Percentiles rank a stretch among this genome's conserved stretches.
Evolutionary conservation across 331 rosid species (phyloP).

Genomic region (Dryas integrifolia): DNA sequence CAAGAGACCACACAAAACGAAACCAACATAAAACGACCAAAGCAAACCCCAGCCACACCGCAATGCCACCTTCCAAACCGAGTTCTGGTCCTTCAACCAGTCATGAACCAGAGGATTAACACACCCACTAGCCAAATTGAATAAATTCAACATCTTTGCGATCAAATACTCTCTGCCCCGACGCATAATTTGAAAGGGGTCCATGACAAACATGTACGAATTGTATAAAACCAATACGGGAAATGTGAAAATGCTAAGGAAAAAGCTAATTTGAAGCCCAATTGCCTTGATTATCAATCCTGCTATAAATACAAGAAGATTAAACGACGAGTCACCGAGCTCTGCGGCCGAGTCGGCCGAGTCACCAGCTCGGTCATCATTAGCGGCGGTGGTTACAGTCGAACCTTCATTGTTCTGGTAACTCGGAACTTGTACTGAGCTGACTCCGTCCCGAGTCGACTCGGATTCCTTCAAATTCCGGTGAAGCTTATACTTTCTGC

Average conservation of each 20-base stretch:
- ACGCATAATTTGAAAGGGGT: conserved; percentile 53
- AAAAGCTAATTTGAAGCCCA: conserved; percentile 47
- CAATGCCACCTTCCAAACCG: conserved; percentile 51
- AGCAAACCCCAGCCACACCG: conserved; percentile 66
- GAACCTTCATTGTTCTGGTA: conserved; percentile 43
- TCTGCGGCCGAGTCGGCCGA: conserved; percentile 40
- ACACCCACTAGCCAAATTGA: conserved; percentile 18
- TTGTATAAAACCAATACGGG: conserved; percentile 44
- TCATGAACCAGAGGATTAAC: conserved; percentile 33
- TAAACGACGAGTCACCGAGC: conserved; percentile 37
- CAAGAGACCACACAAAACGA: conserved; percentile 47
- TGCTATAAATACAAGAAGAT: conserved; percentile 37
- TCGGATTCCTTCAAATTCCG: conserved; percentile 32
- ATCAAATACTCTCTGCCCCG: conserved; percentile 28
- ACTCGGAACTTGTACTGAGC: conserved; percentile 24
- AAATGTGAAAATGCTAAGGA: conserved; percentile 40
- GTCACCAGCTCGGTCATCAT: conserved; percentile 24
- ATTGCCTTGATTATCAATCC: conserved; percentile 54
- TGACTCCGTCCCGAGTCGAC: conserved; percentile 19
- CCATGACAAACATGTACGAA: conserved; percentile 42
- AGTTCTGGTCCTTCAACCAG: conserved; percentile 39
- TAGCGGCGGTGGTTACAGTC: conserved; percentile 38
- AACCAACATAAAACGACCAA: conserved; percentile 55
- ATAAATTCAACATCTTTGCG: conserved; percentile 24
- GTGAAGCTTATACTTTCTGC: conserved; percentile 11